These are phyloP conservation scores for Exutisphaerella laricina DNA, from an alignment of 2,329 filamentous ascomycete species.

Conservation along the genomic window DNA sequence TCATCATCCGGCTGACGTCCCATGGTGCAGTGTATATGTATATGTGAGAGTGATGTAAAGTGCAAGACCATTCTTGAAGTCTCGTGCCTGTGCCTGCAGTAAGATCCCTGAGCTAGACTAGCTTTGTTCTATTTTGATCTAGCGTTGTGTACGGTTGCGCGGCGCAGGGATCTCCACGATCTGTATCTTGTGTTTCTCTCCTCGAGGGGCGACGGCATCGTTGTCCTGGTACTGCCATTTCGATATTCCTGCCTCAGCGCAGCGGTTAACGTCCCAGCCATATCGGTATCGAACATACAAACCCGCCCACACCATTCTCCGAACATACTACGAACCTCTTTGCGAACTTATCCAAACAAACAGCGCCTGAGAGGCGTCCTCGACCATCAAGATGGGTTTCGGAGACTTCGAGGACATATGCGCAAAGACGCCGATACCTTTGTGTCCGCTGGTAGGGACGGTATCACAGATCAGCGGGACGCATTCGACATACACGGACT, in stretches of 20 bases:
- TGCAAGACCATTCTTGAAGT: too few relatives aligned
- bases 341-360: neutral
- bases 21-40: too few relatives aligned
- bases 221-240: neutral
- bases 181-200: too few relatives aligned
- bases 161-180: neutral
- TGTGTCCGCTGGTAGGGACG: slow-evolving; percentile 80
- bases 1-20: neutral
- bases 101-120: neutral
- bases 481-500: slow-evolving; percentile 73
- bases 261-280: neutral
- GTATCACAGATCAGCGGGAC: slow-evolving; percentile 61
- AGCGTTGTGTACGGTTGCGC: neutral
- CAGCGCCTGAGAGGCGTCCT: slow-evolving; percentile 7
- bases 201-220: too few relatives aligned
- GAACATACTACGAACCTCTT: neutral
- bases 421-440: slow-evolving; percentile 72
- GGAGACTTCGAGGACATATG: slow-evolving; percentile 88
- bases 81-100: neutral
- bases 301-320: neutral
- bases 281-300: slow-evolving; percentile 3
- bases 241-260: neutral
- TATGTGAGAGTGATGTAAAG: too few relatives aligned
- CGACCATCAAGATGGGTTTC: slow-evolving; percentile 64
- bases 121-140: neutral